Conservation (phyloP, 2,329 filamentous ascomycete species). For the Calonectria pseudoturangicola region DNA sequence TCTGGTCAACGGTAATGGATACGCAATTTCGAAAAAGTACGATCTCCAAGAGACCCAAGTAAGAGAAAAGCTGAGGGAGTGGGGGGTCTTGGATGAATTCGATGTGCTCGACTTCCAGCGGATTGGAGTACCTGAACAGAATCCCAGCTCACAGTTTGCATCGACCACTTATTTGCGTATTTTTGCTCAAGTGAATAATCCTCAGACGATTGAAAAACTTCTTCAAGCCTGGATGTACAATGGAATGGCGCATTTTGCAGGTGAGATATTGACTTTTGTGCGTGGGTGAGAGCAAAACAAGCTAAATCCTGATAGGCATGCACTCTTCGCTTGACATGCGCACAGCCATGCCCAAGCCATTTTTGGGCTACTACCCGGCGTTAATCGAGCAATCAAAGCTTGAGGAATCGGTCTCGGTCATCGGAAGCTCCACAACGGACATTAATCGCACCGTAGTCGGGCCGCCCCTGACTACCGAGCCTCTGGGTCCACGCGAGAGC, state of each 20-base stretch:
- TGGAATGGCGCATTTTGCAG: constrained; percentile 7
- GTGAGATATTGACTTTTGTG: background rate
- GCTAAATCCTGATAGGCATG: background rate
- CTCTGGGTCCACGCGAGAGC: constrained; percentile 44
- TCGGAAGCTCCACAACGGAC: background rate
- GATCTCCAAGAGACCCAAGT: constrained; percentile 2
- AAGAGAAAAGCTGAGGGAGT: background rate
- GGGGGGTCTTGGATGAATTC: background rate
- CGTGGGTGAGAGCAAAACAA: background rate
- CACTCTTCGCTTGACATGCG: constrained; percentile 10
- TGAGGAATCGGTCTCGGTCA: constrained; percentile 1
- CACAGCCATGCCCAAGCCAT: background rate
- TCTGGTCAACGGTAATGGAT: constrained; percentile 7
- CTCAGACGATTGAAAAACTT: background rate
- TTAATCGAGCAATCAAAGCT: constrained; percentile 1
- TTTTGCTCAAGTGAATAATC: background rate
- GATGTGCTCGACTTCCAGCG: constrained; percentile 7
- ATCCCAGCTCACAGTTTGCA: background rate
- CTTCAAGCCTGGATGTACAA: constrained; percentile 19
- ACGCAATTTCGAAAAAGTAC: background rate
- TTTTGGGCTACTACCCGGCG: background rate
- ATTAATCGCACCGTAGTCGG: background rate
- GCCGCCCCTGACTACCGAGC: background rate
- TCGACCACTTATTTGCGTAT: constrained; percentile 3
- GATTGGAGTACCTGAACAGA: background rate